A percentile compares a stretch with the other conserved stretches of the same genome.
These are phyloP conservation scores for Ganoderma meredithae DNA, from an alignment of 1,284 basidiomycete genomes.

Conservation along the genomic window DNA sequence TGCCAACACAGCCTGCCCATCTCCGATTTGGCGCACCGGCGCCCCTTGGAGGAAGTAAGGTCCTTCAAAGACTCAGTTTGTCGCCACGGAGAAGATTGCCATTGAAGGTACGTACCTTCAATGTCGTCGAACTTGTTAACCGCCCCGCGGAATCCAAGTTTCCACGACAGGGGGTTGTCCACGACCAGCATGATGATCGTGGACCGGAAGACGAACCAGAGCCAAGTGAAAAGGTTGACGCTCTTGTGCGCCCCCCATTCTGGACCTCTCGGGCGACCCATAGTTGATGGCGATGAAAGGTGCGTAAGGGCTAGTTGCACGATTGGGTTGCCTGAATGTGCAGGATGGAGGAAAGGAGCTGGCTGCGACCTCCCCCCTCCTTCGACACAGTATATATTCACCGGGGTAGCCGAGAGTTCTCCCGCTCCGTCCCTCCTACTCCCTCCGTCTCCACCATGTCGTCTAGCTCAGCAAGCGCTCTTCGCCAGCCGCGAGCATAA, in stretches of 20 bases:
- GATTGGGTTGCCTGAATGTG: not conserved
- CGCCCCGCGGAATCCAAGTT: not conserved
- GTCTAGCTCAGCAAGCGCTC: not conserved
- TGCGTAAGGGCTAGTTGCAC: not conserved
- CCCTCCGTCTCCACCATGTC: not conserved
- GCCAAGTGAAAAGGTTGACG: not conserved
- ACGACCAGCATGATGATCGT: slow-evolving; percentile 11
- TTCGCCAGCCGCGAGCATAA: not conserved
- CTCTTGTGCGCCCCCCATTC: slow-evolving; percentile 9
- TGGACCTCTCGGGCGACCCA: not conserved
- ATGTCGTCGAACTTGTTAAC: slow-evolving; percentile 9
- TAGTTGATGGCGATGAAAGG: not conserved
- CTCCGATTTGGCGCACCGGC: slow-evolving; percentile 35
- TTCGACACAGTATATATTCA: not conserved
- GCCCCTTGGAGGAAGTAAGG: slow-evolving; percentile 39
- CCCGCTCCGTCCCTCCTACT: not conserved
- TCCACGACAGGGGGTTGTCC: slow-evolving; percentile 18
- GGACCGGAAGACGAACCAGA: slow-evolving; percentile 14
- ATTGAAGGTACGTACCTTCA: slow-evolving; percentile 1
- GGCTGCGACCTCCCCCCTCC: not conserved
- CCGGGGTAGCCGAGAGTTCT: not conserved
- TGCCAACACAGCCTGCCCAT: slow-evolving; percentile 40
- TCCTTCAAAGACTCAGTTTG: slow-evolving; percentile 25
- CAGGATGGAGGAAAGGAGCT: not conserved
- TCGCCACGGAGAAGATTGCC: not conserved